Percentiles rank a stretch among this genome's conserved stretches.
Conservation (phyloP, 306 rosid species). For the Urtica urens region DNA sequence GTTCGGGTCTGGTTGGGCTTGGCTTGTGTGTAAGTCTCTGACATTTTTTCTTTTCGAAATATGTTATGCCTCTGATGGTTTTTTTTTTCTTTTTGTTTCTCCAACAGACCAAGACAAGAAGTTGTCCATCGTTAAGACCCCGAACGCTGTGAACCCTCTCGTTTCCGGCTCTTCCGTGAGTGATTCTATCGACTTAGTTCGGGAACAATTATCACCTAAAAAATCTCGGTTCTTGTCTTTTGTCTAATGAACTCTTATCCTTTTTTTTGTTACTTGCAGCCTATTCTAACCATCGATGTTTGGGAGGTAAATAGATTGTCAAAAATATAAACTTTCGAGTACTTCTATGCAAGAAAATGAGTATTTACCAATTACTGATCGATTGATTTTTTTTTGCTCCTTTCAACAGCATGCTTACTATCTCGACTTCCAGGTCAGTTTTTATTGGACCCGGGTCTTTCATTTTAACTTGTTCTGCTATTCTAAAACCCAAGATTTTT, state of each 20-base stretch:
- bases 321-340: neutral
- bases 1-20: conserved; percentile 96
- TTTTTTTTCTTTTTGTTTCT: neutral
- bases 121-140: conserved; percentile 66
- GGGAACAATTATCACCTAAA: neutral
- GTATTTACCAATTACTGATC: conserved; percentile 18
- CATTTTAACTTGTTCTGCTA: neutral
- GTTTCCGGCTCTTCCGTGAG: conserved; percentile 68
- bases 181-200: neutral
- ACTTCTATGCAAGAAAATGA: neutral
- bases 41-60: too few relatives aligned
- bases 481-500: conserved; percentile 10
- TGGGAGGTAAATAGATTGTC: conserved; percentile 63
- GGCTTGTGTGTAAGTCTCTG: conserved; percentile 72
- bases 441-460: too few relatives aligned
- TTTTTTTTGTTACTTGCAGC: conserved; percentile 56
- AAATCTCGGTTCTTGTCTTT: neutral
- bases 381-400: neutral
- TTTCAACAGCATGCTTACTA: conserved; percentile 82
- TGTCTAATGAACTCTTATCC: conserved; percentile 15
- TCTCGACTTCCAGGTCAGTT: conserved; percentile 76
- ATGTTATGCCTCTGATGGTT: neutral
- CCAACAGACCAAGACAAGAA: conserved; percentile 59
- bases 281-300: conserved; percentile 79
- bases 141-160: conserved; percentile 85